Evolutionary conservation across 805 yeast genomes (phyloP).

Genomic region (Kuraishia piskuri): DNA sequence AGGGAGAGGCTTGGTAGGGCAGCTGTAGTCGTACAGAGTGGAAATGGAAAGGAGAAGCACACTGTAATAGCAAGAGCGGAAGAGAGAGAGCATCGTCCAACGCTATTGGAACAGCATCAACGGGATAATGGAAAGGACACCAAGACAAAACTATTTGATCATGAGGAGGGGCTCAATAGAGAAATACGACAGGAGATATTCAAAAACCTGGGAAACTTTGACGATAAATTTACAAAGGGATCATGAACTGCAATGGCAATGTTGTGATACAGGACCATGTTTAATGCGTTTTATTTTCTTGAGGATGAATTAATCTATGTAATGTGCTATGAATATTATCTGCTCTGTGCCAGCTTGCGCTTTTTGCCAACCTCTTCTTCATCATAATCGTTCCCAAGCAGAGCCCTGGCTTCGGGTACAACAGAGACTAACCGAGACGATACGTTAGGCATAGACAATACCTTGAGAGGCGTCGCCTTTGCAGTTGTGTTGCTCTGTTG

Average conservation of each 20-base stretch:
- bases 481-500: not conserved
- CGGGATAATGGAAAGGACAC: not conserved
- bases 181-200: conserved; percentile 18
- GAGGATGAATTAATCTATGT: not conserved
- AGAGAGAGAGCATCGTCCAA: not conserved
- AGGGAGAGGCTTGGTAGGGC: conserved; percentile 9
- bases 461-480: not conserved
- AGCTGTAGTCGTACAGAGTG: conserved; percentile 1
- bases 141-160: conserved; percentile 12
- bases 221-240: conserved; percentile 5
- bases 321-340: not conserved
- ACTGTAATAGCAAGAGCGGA: not conserved
- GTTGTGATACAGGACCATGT: too few relatives aligned
- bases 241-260: not conserved
- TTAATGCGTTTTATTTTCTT: not conserved
- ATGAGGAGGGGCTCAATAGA: conserved; percentile 14
- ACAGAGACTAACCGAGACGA: not conserved
- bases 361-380: not conserved
- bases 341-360: not conserved
- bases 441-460: not conserved
- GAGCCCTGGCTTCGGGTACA: not conserved
- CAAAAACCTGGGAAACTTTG: conserved; percentile 8
- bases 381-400: not conserved
- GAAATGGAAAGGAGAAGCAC: not conserved
- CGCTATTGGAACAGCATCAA: not conserved